Evolutionary conservation across 2,329 filamentous ascomycete species (phyloP), one percentile per base, ranked within the genome.

Genomic region (Cladosporium sp.): DNA sequence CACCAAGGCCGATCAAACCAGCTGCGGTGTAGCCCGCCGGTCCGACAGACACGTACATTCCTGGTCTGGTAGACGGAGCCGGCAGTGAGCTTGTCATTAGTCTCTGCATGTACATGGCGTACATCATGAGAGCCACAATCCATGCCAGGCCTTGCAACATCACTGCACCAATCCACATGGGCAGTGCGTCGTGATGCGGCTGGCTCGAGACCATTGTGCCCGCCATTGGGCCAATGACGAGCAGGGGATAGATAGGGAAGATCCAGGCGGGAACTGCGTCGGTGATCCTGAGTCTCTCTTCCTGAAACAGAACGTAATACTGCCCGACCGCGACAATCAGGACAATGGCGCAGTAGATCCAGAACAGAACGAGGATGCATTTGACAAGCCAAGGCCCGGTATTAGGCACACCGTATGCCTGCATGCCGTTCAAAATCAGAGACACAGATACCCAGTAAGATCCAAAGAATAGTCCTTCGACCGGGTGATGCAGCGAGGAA

Each of bases 311-410:
- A 6, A 61, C 47, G 41, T 59, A 60, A 51, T 64, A 72, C 64
- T 88, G 84, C 1, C 75, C 71, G 2, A 88, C 69, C 3, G 83
- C 83, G 0, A 85, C 66, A 3, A 76, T 53, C 33, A 87, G 76
- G 0, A 84, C 82, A 19, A 77, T 63, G 2, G 71, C 69, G 12
- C 82, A 75, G 61, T 91, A 91, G 1, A 75, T 67, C 85, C 86
- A 91, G 66, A 88, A 91, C 3, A 80, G 72, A 0, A 83, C 72
- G 46, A 82, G 74, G 3, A 89, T 75, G 0, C 75, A 77, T 62
- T 74, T 76, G 2, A 78, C 68, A 9, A 87, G 76, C 59, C 78
- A 77, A 0, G 69, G 59, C 0, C 79, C 78, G 13, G 76, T 69
- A 1, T 73, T 67, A 0, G 80, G 77, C 12, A 85, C 78, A 15